Base-by-base conservation (phyloP, 345 rosid species). In the Eucalyptus marginata region DNA sequence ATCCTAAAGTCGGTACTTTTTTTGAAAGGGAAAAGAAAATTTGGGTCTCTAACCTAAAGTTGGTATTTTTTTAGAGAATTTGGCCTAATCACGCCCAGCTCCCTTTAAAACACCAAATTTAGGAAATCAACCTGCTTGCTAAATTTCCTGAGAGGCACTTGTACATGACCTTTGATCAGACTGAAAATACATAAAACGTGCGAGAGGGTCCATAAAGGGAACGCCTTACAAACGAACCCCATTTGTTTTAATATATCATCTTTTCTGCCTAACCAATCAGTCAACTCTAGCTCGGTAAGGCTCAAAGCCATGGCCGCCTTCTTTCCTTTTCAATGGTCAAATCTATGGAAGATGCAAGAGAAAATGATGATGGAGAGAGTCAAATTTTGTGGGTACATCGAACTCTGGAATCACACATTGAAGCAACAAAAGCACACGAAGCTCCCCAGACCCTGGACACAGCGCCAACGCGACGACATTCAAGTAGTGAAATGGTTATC, bases 41-140 rank as follows among this genome's bases (percentile, higher is more conserved):
- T 52, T 20, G 24, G 58, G 58, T 52, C 25, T 52, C 25, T 10
- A 2, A 52, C 25, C 25, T 52, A 52, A 52, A 52, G 25, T 52
- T 52, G 25, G 10, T 52, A 20, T 52, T 52, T 25, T 58, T 5
- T 2, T 5, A 25, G 66, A 59, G 15, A 59, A 59, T 12, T 59
- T 7, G n/a, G 15, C 66, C n/a, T 25, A 56, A 24, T 56, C 62
- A 56, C 6, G 0, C 62, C 0, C 6, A 1, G 1, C 29, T 25
- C 1, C 62, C 62, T 24, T 10, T 10, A 56, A 10, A 56, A 5
- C 62, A 4, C 6, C 62, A 56, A 24, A 56, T 56, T 56, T 56
- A 24, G 6, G 29, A 56, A 56, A 56, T 56, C 62, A 56, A 56
- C 27, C 6, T 10, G 29, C 0, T 52, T 20, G 58, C 10, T 52